Evolutionary conservation across 2,329 filamentous ascomycete species (phyloP).

Genomic region (Colletotrichum sp.): DNA sequence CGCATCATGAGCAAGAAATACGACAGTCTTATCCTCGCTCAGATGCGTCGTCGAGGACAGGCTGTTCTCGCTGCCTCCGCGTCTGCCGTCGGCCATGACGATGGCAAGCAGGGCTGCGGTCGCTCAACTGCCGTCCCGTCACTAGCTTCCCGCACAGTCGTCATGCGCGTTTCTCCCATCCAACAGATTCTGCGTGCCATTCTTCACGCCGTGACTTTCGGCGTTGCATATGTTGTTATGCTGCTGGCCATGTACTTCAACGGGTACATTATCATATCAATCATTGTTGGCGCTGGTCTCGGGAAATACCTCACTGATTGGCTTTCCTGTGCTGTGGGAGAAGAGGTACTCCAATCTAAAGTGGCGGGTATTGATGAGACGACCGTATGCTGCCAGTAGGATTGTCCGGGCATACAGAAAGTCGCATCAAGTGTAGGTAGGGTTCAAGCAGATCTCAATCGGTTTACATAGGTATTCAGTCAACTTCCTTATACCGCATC

Average conservation of each 20-base stretch:
- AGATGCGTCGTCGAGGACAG: background rate
- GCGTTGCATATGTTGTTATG: slow-evolving; percentile 10
- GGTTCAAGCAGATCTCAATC: too few species aligned
- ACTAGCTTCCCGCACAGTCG: background rate
- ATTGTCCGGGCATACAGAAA: too few species aligned
- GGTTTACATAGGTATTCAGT: too few species aligned
- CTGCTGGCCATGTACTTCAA: slow-evolving; percentile 9
- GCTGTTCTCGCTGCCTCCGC: background rate
- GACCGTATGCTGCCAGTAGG: background rate
- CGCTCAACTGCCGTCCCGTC: accelerated
- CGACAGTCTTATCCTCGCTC: background rate
- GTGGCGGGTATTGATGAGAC: background rate
- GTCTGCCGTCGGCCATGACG: background rate
- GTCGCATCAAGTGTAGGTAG: too few species aligned
- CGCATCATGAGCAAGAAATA: background rate
- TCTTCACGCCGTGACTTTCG: background rate
- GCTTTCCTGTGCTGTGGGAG: slow-evolving; percentile 20
- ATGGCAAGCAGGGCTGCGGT: background rate
- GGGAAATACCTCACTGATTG: slow-evolving; percentile 59
- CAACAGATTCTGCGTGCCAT: background rate
- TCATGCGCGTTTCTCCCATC: background rate
- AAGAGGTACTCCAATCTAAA: background rate
- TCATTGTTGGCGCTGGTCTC: slow-evolving; percentile 45
- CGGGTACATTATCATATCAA: slow-evolving; percentile 9
- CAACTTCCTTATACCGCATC: too few species aligned